A percentile compares a stretch with the other conserved stretches of the same genome.
Conservation (phyloP, 2,329 filamentous ascomycete species). For the Botrytis fragariae region DNA sequence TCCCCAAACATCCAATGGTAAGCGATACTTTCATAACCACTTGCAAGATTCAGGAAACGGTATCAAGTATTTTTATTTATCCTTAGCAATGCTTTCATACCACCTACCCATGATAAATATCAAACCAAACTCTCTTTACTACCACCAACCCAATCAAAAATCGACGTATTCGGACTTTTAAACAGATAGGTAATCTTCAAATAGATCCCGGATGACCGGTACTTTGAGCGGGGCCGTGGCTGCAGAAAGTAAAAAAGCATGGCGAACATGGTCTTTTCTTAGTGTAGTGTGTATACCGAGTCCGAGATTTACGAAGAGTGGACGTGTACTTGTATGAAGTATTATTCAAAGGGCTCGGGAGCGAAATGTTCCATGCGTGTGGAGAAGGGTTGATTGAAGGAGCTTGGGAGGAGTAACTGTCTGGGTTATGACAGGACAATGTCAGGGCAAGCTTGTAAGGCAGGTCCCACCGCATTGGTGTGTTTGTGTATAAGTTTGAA, state of each 20-base stretch:
- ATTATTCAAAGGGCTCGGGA: background rate
- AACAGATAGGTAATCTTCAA: background rate
- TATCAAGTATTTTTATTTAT: background rate
- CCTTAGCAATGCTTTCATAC: background rate
- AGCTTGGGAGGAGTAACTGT: background rate
- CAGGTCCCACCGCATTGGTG: background rate
- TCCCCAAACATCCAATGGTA: background rate
- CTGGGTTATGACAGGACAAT: background rate
- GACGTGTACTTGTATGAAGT: background rate
- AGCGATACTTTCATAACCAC: background rate
- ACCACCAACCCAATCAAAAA: background rate
- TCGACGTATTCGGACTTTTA: background rate
- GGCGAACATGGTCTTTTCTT: background rate
- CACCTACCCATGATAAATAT: background rate
- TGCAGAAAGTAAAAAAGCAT: background rate
- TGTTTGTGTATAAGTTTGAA: background rate
- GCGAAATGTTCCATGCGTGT: conserved; percentile 3
- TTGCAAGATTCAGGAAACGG: background rate
- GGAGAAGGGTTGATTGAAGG: conserved; percentile 10
- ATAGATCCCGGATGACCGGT: background rate
- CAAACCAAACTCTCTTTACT: background rate
- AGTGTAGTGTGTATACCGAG: background rate
- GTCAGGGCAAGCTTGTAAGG: background rate
- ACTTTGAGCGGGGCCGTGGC: conserved; percentile 2
- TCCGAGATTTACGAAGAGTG: background rate